Conservation (phyloP, 2,329 filamentous ascomycete species). For the Colletotrichum tropicale region DNA sequence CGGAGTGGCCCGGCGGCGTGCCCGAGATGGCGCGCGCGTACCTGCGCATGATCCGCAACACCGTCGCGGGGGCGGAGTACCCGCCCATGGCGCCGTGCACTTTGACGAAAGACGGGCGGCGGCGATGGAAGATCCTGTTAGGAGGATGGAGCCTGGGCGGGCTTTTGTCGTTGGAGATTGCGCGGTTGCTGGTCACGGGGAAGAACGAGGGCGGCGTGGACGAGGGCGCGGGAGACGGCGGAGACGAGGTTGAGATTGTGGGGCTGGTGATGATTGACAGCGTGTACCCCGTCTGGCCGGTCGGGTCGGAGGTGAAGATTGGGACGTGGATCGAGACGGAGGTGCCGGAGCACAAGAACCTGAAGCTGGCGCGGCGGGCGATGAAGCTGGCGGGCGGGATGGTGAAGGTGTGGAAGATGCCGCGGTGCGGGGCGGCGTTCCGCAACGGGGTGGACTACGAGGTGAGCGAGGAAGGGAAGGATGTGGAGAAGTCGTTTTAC, state of each 20-base stretch:
- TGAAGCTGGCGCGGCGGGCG: constrained; percentile 38
- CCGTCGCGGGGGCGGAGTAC: constrained; percentile 28
- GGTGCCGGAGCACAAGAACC: constrained; percentile 37
- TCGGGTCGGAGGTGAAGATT: constrained; percentile 19
- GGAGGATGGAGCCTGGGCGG: constrained; percentile 64
- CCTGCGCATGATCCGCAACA: constrained; percentile 44
- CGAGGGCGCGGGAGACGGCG: not conserved
- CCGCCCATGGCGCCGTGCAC: constrained; percentile 11
- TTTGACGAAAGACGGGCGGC: constrained; percentile 27
- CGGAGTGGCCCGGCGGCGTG: constrained; percentile 55
- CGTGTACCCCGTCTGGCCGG: constrained; percentile 37
- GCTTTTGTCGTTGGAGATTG: constrained; percentile 54
- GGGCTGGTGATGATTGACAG: constrained; percentile 61
- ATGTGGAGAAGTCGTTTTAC: not conserved
- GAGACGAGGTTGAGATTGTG: constrained; percentile 39
- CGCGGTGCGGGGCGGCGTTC: constrained; percentile 31
- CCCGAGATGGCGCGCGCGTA: constrained; percentile 60
- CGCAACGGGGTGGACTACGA: not conserved
- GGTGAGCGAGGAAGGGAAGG: not conserved
- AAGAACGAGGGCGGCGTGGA: constrained; percentile 30
- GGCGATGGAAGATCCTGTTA: constrained; percentile 44
- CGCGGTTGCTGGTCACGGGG: constrained; percentile 38
- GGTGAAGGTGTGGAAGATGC: constrained; percentile 44
- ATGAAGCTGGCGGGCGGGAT: constrained; percentile 47
- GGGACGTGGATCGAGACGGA: constrained; percentile 19